Evolutionary conservation across 306 rosid genomes (phyloP).

Genomic region (Medicago ruthenica): DNA sequence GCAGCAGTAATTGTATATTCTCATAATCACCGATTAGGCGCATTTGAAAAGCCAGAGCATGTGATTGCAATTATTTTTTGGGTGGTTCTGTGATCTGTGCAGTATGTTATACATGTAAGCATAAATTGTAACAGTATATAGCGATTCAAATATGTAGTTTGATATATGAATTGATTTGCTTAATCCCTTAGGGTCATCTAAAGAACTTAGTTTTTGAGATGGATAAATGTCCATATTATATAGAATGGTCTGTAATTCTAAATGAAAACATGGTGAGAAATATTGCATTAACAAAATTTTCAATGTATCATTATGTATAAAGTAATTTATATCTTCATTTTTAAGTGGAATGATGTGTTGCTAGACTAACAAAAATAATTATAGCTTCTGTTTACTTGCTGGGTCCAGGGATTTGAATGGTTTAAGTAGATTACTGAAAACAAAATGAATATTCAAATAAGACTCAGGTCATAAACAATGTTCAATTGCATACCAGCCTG

Average conservation of each 20-base stretch:
- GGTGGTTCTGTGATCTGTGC: conserved; percentile 43
- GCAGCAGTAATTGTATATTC: conserved; percentile 47
- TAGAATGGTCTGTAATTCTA: conserved; percentile 37
- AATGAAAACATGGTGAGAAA: conserved; percentile 20
- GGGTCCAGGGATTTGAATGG: background rate
- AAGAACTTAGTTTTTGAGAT: conserved; percentile 39
- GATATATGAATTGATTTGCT: conserved; percentile 40
- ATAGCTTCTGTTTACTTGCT: conserved; percentile 5
- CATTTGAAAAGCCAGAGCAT: conserved; percentile 34
- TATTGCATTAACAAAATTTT: conserved; percentile 36
- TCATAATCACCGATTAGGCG: conserved; percentile 36
- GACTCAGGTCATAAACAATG: conserved; percentile 5
- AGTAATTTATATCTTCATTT: conserved; percentile 17
- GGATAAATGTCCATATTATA: conserved; percentile 34
- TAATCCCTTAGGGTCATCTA: conserved; percentile 39
- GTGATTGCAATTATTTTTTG: conserved; percentile 29
- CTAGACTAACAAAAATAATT: background rate
- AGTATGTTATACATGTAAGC: conserved; percentile 44
- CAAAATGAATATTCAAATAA: conserved; percentile 13
- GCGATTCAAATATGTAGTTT: conserved; percentile 37
- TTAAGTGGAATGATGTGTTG: conserved; percentile 16
- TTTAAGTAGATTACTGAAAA: background rate
- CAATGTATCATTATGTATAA: conserved; percentile 27
- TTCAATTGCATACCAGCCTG: conserved; percentile 19
- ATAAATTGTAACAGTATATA: conserved; percentile 38